Percentiles rank a stretch among this genome's conserved stretches.
Conservation (phyloP, 768 basidiomycete species). For the Tulasnella sp. region DNA sequence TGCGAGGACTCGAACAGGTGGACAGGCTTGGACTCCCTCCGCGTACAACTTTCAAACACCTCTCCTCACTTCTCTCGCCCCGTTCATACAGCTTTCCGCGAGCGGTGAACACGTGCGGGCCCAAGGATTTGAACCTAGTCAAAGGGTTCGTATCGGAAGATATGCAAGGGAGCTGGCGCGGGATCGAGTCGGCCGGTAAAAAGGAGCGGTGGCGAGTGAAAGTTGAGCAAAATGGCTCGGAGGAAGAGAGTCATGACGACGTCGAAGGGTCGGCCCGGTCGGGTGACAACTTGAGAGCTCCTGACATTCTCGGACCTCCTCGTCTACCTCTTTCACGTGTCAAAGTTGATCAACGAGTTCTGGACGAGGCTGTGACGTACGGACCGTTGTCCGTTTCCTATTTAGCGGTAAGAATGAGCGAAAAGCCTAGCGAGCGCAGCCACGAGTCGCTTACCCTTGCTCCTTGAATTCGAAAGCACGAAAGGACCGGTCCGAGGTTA, state of each 20-base stretch:
- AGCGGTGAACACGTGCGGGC: background rate
- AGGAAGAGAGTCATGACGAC: background rate
- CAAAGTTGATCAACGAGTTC: background rate
- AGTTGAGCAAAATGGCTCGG: background rate
- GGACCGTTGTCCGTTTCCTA: background rate
- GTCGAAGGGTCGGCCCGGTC: background rate
- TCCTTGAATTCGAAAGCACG: background rate
- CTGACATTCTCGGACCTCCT: background rate
- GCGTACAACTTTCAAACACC: background rate
- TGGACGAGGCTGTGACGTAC: background rate
- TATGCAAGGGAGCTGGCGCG: background rate
- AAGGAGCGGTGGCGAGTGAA: background rate
- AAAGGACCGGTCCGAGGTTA: background rate
- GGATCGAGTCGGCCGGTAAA: background rate
- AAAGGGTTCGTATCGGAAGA: background rate
- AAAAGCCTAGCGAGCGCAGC: background rate
- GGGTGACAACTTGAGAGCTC: background rate
- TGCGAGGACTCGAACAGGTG: background rate
- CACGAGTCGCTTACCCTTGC: background rate
- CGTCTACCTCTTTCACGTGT: background rate
- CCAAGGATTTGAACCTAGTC: background rate
- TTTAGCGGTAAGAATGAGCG: background rate
- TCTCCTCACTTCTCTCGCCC: background rate
- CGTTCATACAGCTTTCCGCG: background rate
- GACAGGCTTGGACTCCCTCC: background rate